Evolutionary conservation across 805 yeast species (phyloP).

Genomic region (Candida silvatica): DNA sequence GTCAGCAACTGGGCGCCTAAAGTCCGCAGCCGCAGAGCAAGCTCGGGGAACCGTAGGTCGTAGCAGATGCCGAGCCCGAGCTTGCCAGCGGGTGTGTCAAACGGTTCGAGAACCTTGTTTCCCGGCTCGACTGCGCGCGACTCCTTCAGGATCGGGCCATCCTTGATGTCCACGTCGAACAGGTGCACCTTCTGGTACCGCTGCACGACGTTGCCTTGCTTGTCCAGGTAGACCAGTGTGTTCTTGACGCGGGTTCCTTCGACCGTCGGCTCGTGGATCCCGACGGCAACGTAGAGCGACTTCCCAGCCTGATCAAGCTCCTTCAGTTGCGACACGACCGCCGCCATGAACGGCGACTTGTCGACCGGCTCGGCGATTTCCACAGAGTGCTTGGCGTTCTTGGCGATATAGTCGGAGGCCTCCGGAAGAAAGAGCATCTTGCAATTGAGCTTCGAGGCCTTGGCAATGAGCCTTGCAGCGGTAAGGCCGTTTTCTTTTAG

Average conservation of each 20-base stretch:
- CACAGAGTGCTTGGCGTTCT: conserved; percentile 57
- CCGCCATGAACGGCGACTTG: conserved; percentile 31
- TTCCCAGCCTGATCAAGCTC: conserved; percentile 29
- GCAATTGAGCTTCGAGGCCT: conserved; percentile 55
- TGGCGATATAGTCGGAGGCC: conserved; percentile 83
- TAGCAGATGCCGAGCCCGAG: conserved; percentile 75
- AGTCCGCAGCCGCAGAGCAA: conserved; percentile 53
- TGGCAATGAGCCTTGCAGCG: conserved; percentile 50
- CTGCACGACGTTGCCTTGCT: conserved; percentile 54
- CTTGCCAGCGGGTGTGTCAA: conserved; percentile 50
- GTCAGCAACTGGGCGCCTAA: conserved; percentile 71
- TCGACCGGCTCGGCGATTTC: conserved; percentile 42
- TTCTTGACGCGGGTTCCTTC: conserved; percentile 49
- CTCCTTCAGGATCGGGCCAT: conserved; percentile 77
- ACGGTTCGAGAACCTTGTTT: conserved; percentile 37
- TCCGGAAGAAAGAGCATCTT: conserved; percentile 81
- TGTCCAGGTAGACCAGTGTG: conserved; percentile 61
- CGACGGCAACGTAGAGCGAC: conserved; percentile 64
- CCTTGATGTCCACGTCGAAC: conserved; percentile 76
- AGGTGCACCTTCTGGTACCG: conserved; percentile 81
- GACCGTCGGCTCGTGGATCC: conserved; percentile 75
- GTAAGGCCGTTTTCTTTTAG: conserved; percentile 48
- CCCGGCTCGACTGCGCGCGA: conserved; percentile 83
- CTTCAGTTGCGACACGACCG: conserved; percentile 37
- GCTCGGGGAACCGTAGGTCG: conserved; percentile 83